Evolutionary conservation across 768 basidiomycete genomes (phyloP).

Genomic region (Phlebiopsis gigantea): DNA sequence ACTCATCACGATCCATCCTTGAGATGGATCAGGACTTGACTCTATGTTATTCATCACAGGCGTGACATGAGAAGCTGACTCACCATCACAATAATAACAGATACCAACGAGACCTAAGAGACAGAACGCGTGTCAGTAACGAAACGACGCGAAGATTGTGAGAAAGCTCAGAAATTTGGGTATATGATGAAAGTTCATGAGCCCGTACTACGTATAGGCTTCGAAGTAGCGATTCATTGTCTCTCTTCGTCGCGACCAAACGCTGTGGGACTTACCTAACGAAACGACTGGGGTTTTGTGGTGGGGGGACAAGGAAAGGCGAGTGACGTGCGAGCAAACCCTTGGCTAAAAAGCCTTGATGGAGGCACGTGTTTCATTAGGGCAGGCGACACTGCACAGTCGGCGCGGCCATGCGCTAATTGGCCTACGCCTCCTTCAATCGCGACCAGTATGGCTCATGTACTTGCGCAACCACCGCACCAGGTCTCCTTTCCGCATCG

Average conservation of each 20-base stretch:
- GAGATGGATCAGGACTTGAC: slow-evolving; percentile 86
- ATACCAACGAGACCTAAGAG: neutral
- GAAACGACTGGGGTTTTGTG: too few relatives aligned
- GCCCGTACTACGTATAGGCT: slow-evolving; percentile 54
- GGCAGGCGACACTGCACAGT: slow-evolving; percentile 24
- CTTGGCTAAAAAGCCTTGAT: slow-evolving; percentile 17
- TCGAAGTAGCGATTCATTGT: slow-evolving; percentile 86
- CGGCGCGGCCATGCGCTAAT: slow-evolving; percentile 9
- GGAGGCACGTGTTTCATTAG: slow-evolving; percentile 31
- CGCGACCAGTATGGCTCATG: slow-evolving; percentile 57
- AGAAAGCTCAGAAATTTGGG: slow-evolving; percentile 85
- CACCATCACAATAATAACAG: slow-evolving; percentile 22
- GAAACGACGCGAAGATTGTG: slow-evolving; percentile 7
- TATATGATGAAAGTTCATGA: slow-evolving; percentile 69
- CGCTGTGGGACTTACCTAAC: slow-evolving; percentile 29
- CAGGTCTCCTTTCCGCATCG: slow-evolving; percentile 60
- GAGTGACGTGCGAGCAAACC: slow-evolving; percentile 13
- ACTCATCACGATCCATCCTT: slow-evolving; percentile 71
- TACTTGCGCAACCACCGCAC: slow-evolving; percentile 45
- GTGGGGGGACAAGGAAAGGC: neutral
- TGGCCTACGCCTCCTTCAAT: slow-evolving; percentile 4
- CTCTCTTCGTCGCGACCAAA: slow-evolving; percentile 51
- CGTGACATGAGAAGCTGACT: slow-evolving; percentile 24
- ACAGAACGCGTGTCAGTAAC: slow-evolving; percentile 11
- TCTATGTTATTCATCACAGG: slow-evolving; percentile 73